Percentiles rank a stretch among this genome's conserved stretches.
phyloP scores from a whole-genome alignment of 495 filamentous ascomycete species.

The Aspergillus bertholletiae region DNA sequence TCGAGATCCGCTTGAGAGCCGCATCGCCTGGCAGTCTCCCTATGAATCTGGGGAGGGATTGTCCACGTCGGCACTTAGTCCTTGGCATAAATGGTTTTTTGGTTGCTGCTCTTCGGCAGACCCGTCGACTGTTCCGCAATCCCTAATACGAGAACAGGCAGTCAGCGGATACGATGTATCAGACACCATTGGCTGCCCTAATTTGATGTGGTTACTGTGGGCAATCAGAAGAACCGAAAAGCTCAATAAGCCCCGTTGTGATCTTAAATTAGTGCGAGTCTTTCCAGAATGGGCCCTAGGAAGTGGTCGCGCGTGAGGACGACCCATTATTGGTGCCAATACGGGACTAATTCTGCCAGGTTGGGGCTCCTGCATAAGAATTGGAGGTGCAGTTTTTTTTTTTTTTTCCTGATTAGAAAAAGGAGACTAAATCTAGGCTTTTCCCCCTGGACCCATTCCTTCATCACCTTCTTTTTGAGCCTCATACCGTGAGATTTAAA shows the following conservation, averaged over 20 bases:
- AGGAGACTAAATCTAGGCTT: neutral
- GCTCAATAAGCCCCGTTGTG: neutral
- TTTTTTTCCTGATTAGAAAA: neutral
- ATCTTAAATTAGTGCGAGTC: neutral
- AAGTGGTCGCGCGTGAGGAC: neutral
- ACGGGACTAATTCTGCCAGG: neutral
- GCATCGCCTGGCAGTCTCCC: no score
- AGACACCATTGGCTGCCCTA: no score
- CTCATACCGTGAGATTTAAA: neutral
- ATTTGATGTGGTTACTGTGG: no score
- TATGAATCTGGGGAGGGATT: no score
- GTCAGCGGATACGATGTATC: no score
- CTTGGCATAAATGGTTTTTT: no score
- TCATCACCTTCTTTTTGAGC: neutral
- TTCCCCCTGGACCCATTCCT: neutral
- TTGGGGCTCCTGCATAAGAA: neutral
- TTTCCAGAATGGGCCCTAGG: neutral
- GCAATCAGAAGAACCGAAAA: neutral
- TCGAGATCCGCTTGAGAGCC: no score
- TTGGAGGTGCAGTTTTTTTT: no score
- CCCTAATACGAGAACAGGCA: no score
- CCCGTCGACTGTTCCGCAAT: no score
- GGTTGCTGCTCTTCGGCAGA: no score
- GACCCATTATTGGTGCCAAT: neutral
- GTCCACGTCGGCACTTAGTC: no score